Evolutionary conservation across 2,329 filamentous ascomycete species (phyloP).

Genomic region (Venturia nashicola): DNA sequence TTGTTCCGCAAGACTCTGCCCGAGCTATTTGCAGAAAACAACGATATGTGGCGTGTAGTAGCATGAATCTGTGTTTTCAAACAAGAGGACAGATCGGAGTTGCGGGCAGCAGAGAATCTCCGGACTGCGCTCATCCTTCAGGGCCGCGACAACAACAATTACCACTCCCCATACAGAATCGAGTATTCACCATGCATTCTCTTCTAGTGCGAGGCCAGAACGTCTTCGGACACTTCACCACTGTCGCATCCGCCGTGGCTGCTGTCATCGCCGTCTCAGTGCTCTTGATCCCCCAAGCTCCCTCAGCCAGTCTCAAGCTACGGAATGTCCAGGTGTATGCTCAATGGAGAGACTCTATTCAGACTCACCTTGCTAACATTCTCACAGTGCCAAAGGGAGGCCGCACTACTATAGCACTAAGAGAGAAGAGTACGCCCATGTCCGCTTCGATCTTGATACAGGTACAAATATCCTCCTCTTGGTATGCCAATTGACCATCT

Average conservation of each 20-base stretch:
- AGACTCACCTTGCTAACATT: background rate
- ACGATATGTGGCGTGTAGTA: background rate
- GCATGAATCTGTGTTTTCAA: too few species aligned
- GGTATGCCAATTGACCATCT: conserved; percentile 1
- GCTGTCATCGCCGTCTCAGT: conserved; percentile 72
- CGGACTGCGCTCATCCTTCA: background rate
- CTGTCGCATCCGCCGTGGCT: conserved; percentile 72
- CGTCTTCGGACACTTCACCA: conserved; percentile 96
- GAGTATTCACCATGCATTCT: conserved; percentile 62
- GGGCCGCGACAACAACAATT: background rate
- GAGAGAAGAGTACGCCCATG: conserved; percentile 89
- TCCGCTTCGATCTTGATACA: conserved; percentile 85
- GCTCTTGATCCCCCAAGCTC: conserved; percentile 55
- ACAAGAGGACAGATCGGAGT: background rate
- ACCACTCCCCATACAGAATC: background rate
- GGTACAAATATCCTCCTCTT: conserved; percentile 25
- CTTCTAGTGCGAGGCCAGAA: conserved; percentile 75
- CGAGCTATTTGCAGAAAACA: too few species aligned
- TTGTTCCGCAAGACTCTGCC: too few species aligned
- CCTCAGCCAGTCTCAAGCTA: conserved; percentile 50
- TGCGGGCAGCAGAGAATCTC: background rate
- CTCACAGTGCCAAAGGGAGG: conserved; percentile 63
- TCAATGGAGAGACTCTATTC: background rate
- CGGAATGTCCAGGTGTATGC: conserved; percentile 75
- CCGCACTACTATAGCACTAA: conserved; percentile 93